Percentiles rank a stretch among this genome's conserved stretches.
Conservation (phyloP, 805 yeast species). For the Candida gorgasii region DNA sequence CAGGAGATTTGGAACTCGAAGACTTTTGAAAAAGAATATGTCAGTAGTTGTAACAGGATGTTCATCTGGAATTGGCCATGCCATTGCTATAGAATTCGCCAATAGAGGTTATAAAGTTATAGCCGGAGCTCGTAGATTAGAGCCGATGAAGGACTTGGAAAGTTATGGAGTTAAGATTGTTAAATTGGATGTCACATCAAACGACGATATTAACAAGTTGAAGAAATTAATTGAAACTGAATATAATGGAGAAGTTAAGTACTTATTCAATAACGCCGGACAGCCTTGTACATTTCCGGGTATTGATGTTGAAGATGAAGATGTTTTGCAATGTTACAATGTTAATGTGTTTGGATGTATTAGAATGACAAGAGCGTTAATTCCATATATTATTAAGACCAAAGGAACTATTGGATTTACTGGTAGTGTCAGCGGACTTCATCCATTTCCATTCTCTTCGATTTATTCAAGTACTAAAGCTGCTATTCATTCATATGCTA, state of each 20-base stretch:
- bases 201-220: constrained; percentile 47
- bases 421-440: constrained; percentile 67
- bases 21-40: neutral
- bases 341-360: constrained; percentile 75
- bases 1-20: neutral
- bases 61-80: constrained; percentile 56
- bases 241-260: constrained; percentile 51
- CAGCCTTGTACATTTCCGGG: constrained; percentile 74
- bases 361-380: constrained; percentile 59
- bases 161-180: constrained; percentile 48
- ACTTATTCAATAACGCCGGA: constrained; percentile 77
- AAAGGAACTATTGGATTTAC: constrained; percentile 73
- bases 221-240: constrained; percentile 42
- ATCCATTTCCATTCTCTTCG: constrained; percentile 70
- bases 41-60: constrained; percentile 51
- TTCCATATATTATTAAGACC: constrained; percentile 56
- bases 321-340: constrained; percentile 50
- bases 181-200: constrained; percentile 57
- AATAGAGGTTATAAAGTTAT: constrained; percentile 58
- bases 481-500: constrained; percentile 73
- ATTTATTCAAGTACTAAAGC: constrained; percentile 71
- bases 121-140: constrained; percentile 72
- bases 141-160: constrained; percentile 55
- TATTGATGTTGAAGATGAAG: constrained; percentile 60
- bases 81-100: constrained; percentile 51